Evolutionary conservation across 768 basidiomycete species (phyloP).

Genomic region (Rhodocollybia butyracea): DNA sequence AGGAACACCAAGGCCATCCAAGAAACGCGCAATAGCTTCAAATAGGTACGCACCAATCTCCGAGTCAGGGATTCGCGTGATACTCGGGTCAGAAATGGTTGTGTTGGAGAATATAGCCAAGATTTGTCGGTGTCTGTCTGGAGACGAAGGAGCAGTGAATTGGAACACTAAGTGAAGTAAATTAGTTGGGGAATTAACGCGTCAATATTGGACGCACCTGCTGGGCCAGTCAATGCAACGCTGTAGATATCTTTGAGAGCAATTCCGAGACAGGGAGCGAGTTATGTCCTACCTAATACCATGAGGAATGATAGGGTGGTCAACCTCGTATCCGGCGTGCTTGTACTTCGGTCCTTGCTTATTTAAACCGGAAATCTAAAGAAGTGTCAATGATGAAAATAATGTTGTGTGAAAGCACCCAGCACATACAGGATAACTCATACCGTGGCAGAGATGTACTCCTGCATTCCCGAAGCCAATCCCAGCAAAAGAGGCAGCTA

Average conservation of each 20-base stretch:
- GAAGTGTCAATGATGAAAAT: not conserved
- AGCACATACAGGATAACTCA: slow-evolving; percentile 74
- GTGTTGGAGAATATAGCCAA: slow-evolving; percentile 78
- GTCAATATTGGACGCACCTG: slow-evolving; percentile 41
- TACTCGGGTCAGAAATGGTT: slow-evolving; percentile 62
- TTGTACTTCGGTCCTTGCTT: slow-evolving; percentile 91
- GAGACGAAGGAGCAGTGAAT: slow-evolving; percentile 93
- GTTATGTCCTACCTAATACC: slow-evolving; percentile 60
- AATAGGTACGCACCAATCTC: slow-evolving; percentile 76
- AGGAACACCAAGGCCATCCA: slow-evolving; percentile 81
- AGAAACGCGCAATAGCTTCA: slow-evolving; percentile 86
- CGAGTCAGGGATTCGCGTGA: slow-evolving; percentile 71
- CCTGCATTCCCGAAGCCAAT: slow-evolving; percentile 96
- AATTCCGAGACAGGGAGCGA: not conserved
- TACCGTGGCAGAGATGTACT: slow-evolving; percentile 87
- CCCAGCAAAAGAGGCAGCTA: slow-evolving; percentile 92
- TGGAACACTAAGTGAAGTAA: slow-evolving; percentile 63
- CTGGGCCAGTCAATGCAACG: slow-evolving; percentile 87
- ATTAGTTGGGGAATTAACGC: not conserved
- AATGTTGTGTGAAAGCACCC: not conserved
- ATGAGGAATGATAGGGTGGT: slow-evolving; percentile 90
- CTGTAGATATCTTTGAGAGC: slow-evolving; percentile 28
- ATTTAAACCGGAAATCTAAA: slow-evolving; percentile 87
- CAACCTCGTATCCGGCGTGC: slow-evolving; percentile 85
- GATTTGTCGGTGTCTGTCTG: slow-evolving; percentile 86